Base-by-base conservation (phyloP, 805 yeast species). In the Hanseniaspora osmophila region DNA sequence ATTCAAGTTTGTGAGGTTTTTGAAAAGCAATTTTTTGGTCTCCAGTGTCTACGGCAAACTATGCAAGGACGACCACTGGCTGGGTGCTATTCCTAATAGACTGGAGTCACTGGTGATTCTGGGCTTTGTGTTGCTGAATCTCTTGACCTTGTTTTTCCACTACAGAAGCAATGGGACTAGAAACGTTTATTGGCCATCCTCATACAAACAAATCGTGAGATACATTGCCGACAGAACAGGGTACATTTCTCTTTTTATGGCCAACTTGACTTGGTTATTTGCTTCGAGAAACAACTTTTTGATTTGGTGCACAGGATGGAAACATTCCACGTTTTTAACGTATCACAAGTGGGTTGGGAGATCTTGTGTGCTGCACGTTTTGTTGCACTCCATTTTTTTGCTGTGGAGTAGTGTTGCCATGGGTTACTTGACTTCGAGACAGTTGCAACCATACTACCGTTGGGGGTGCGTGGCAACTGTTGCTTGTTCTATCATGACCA, bases 211-310 rank as follows among this genome's bases (percentile, higher is more conserved):
- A 41, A 42, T 56, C 37, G 41, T 49, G 5, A 43, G 57, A 33
- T 48, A 48, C 33, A 48, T 78, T 18, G 78, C 74, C 27, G 80
- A 75, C 57, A 65, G 83, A 58, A 59, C 75, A 10, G 80, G 73
- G 30, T 49, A 73, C 22, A 59, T 73, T 50, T 60, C 71, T 2
- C 56, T 71, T 41, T 75, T 68, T 48, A 45, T 75, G 47, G 65
- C 77, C 48, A 84, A 84, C 2, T 58, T 71, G 9, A 56, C 77
- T 10, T 71, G 74, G 49, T 63, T 80, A 46, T 78, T 83, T 60
- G 83, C 83, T 4, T 80, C 82, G 27, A 66, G 90, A 52, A 84
- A 83, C 59, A 83, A 80, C 53, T 71, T 84, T 35, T 64, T 83
- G 55, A 69, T 74, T 47, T 65, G 64, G 62, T 45, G 77, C 11